Percentiles rank a stretch among this genome's conserved stretches.
These are phyloP conservation scores for Kwoniella dendrophila DNA, from an alignment of 768 basidiomycete genomes.

Conservation along the genomic window DNA sequence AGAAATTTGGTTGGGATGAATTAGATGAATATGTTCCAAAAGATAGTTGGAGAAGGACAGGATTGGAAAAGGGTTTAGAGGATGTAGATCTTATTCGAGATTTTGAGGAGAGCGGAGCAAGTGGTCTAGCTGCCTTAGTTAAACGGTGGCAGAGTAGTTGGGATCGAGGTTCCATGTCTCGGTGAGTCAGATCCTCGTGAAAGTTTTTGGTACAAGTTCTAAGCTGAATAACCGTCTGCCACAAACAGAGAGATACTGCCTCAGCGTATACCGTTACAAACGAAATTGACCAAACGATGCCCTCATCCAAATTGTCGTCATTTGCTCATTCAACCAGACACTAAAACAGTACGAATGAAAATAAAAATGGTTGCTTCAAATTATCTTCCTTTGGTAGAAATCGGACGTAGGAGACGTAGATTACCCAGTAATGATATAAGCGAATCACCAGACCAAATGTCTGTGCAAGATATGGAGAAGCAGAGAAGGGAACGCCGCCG, in stretches of 20 bases:
- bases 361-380: conserved; percentile 96
- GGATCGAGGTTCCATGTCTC: conserved; percentile 53
- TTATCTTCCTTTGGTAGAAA: conserved; percentile 84
- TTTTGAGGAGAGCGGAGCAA: conserved; percentile 59
- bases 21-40: conserved; percentile 43
- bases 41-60: conserved; percentile 38
- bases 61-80: conserved; percentile 40
- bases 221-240: neutral
- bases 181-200: conserved; percentile 3
- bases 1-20: conserved; percentile 47
- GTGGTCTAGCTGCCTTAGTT: conserved; percentile 63
- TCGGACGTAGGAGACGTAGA: conserved; percentile 54
- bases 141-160: conserved; percentile 76
- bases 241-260: conserved; percentile 67
- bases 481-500: conserved; percentile 33
- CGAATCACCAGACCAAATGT: neutral
- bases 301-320: conserved; percentile 75
- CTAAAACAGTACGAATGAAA: conserved; percentile 93
- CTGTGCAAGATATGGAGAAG: conserved; percentile 29
- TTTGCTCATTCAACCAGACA: conserved; percentile 96
- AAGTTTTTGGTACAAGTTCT: too few relatives aligned
- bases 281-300: conserved; percentile 94
- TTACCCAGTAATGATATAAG: conserved; percentile 5
- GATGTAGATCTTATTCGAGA: conserved; percentile 73
- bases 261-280: conserved; percentile 84